Conservation (phyloP, 1,284 basidiomycete genomes). For the Sporisorium scitamineum region DNA sequence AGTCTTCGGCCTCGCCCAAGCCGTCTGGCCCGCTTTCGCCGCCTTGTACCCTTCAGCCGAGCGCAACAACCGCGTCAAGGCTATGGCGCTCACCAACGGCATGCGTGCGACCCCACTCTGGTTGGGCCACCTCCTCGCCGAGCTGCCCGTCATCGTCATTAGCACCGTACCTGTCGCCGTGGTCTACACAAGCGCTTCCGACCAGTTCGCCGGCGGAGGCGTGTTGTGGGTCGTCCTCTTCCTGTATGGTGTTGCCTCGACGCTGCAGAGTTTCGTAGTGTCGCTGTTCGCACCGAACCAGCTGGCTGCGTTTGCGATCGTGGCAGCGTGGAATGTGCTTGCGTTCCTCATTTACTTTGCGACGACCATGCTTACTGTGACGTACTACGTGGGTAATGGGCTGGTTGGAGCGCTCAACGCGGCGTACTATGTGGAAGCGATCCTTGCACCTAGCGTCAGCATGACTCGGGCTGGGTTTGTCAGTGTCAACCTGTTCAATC, state of each 20-base stretch:
- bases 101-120: constrained; percentile 80
- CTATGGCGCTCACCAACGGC: constrained; percentile 83
- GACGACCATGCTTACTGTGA: constrained; percentile 78
- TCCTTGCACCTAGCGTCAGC: constrained; percentile 77
- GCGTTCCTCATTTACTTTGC: constrained; percentile 77
- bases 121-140: constrained; percentile 83
- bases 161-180: constrained; percentile 76
- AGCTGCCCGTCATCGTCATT: constrained; percentile 75
- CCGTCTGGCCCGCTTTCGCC: constrained; percentile 83
- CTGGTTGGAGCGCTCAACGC: constrained; percentile 74
- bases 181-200: constrained; percentile 74
- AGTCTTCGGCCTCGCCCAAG: constrained; percentile 70
- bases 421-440: constrained; percentile 78
- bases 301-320: constrained; percentile 79
- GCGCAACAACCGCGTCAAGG: constrained; percentile 77
- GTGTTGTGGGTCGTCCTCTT: constrained; percentile 78
- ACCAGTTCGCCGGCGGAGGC: constrained; percentile 77
- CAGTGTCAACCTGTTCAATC: constrained; percentile 80
- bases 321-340: constrained; percentile 81
- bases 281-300: constrained; percentile 72
- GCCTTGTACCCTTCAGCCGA: constrained; percentile 80
- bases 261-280: constrained; percentile 41
- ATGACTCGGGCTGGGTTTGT: constrained; percentile 79
- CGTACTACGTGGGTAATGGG: constrained; percentile 77
- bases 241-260: constrained; percentile 76